Conservation (phyloP, 768 basidiomycete species). For the Aureoboletus auriporus region DNA sequence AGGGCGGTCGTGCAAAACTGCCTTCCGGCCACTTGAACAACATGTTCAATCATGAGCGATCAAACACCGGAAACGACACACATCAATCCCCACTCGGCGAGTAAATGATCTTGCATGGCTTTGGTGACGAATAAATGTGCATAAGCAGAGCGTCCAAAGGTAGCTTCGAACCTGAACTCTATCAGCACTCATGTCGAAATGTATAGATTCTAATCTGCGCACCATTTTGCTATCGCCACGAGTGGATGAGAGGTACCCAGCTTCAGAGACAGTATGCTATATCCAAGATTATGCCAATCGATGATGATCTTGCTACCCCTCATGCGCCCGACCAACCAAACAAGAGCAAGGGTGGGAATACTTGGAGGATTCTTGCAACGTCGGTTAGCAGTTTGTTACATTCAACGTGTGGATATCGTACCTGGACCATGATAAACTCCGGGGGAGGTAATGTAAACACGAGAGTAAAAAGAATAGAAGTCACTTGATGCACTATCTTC, state of each 20-base stretch:
- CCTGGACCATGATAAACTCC: slow-evolving; percentile 88
- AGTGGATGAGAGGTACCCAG: slow-evolving; percentile 66
- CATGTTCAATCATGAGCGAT: slow-evolving; percentile 4
- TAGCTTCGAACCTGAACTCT: slow-evolving; percentile 67
- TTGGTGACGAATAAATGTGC: slow-evolving; percentile 92
- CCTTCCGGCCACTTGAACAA: slow-evolving; percentile 61
- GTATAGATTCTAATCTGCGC: slow-evolving; percentile 2
- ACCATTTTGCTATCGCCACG: slow-evolving; percentile 77
- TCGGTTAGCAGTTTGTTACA: not conserved
- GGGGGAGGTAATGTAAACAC: slow-evolving; percentile 57
- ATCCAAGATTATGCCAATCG: slow-evolving; percentile 99
- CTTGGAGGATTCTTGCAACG: slow-evolving; percentile 85
- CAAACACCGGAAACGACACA: slow-evolving; percentile 35
- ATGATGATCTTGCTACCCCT: slow-evolving; percentile 86
- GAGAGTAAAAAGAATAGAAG: slow-evolving; percentile 58
- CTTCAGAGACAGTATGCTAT: slow-evolving; percentile 84
- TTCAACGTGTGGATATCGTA: slow-evolving; percentile 31
- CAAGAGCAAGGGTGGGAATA: slow-evolving; percentile 88
- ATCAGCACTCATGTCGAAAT: slow-evolving; percentile 3
- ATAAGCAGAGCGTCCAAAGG: slow-evolving; percentile 77
- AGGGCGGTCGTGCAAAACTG: slow-evolving; percentile 86
- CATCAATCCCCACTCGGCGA: slow-evolving; percentile 72
- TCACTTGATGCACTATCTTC: slow-evolving; percentile 72
- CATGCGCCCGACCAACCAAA: slow-evolving; percentile 64
- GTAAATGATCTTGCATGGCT: slow-evolving; percentile 75